Percentiles rank a stretch among this genome's conserved stretches.
Evolutionary conservation across 192 early-diverging fungal species (phyloP).

Genomic region (Glomus cerebriforme): DNA sequence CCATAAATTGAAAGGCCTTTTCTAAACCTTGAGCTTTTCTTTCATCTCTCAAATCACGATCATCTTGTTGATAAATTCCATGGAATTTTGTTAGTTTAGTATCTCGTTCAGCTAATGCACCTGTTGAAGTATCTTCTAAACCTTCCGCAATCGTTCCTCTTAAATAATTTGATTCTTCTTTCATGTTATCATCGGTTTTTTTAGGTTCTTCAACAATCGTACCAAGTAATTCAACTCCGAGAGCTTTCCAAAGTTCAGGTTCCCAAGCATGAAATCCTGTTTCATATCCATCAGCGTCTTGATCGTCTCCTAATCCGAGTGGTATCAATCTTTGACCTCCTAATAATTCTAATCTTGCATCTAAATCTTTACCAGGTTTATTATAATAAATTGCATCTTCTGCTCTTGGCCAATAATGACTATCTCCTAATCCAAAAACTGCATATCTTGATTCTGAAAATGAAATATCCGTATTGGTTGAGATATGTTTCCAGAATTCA

Average conservation of each 20-base stretch:
- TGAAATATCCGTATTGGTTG: conserved; percentile 58
- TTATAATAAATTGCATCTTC: conserved; percentile 91
- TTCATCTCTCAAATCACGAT: conserved; percentile 89
- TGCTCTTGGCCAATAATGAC: conserved; percentile 94
- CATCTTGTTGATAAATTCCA: conserved; percentile 96
- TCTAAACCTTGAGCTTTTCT: conserved; percentile 84
- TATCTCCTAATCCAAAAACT: conserved; percentile 91
- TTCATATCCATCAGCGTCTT: conserved; percentile 89
- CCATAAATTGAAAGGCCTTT: conserved; percentile 95
- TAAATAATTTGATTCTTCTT: conserved; percentile 87
- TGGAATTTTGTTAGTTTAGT: conserved; percentile 95
- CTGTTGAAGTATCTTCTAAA: conserved; percentile 79
- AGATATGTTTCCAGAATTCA: conserved; percentile 85
- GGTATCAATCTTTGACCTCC: conserved; percentile 67
- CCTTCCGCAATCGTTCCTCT: conserved; percentile 91
- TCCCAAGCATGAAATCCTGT: conserved; percentile 81
- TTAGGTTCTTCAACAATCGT: conserved; percentile 65
- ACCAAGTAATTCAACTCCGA: conserved; percentile 72
- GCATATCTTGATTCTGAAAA: conserved; percentile 71
- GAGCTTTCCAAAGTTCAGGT: conserved; percentile 79
- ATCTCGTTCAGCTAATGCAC: conserved; percentile 85
- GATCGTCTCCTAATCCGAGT: conserved; percentile 87
- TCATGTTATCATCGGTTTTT: conserved; percentile 89
- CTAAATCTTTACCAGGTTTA: conserved; percentile 86
- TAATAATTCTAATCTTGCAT: conserved; percentile 75